Conservation (phyloP, 1,284 basidiomycete genomes). For the Mycosarcoma maydis region DNA sequence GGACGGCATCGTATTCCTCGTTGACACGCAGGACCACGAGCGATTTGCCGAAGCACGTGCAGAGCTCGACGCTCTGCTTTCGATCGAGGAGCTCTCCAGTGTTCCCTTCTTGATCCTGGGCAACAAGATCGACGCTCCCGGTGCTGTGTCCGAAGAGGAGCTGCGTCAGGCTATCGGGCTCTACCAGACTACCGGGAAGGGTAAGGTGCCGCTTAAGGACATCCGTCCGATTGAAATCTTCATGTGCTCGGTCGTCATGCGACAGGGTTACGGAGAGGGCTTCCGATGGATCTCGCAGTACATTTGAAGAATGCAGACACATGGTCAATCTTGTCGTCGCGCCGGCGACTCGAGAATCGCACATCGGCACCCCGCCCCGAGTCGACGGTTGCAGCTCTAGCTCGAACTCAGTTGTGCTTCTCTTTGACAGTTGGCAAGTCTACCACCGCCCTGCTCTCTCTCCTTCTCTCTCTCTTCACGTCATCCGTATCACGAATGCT, state of each 20-base stretch:
- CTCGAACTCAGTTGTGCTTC: too few relatives aligned
- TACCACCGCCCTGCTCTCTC: too few relatives aligned
- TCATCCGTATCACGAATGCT: background rate
- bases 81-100: slow-evolving; percentile 82
- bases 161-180: slow-evolving; percentile 92
- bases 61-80: slow-evolving; percentile 92
- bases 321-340: too few relatives aligned
- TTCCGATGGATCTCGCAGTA: slow-evolving; percentile 99
- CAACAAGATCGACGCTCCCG: slow-evolving; percentile 99
- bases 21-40: slow-evolving; percentile 95
- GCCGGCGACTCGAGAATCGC: too few relatives aligned
- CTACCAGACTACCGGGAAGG: slow-evolving; percentile 99
- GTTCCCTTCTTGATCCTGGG: slow-evolving; percentile 99
- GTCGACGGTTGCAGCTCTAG: too few relatives aligned
- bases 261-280: slow-evolving; percentile 98
- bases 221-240: slow-evolving; percentile 99
- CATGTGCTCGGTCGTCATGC: slow-evolving; percentile 99
- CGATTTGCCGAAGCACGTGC: slow-evolving; percentile 95
- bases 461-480: background rate
- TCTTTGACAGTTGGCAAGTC: too few relatives aligned
- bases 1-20: slow-evolving; percentile 97
- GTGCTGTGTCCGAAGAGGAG: slow-evolving; percentile 97
- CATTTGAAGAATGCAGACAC: too few relatives aligned
- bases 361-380: too few relatives aligned
- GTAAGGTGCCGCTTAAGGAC: slow-evolving; percentile 94